Evolutionary conservation across 129 eudicot species (phyloP), one percentile per base, ranked within the genome.

Genomic region (Arctium minus): DNA sequence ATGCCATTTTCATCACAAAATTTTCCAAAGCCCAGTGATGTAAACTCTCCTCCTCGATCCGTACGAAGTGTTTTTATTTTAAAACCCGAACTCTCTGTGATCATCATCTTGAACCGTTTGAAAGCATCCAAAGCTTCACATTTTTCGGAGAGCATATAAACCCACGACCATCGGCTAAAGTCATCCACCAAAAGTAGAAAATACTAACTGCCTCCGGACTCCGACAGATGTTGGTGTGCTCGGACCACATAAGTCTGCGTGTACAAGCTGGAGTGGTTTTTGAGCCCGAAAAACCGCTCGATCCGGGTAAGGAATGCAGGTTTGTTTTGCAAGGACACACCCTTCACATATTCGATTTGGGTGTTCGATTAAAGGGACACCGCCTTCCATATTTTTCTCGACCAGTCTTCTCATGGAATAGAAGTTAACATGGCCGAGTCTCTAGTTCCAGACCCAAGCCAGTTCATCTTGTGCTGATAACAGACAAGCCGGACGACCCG

Each of bases 241-340:
- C 0, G 76, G 84, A 0, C 84, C 81, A n/a, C 71, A 84, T 1
- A 84, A 39, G n/a, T 84, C 81, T 0, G 80, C 12, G 11, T 79
- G 84, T 0, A 84, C 42, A 0, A 79, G 60, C 67, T 79, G 80
- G 3, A 22, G 27, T 22, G 27, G 27, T 22, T 22, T 22, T 22
- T 22, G 27, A 22, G 27, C 27, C 27, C 27, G 27, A 22, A 22
- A 22, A 22, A 22, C 27, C 27, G 27, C 27, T 22, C 27, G 27
- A 22, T 22, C 27, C 0, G 27, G 27, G 27, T 22, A 22, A 22
- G 27, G 27, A 22, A 22, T 22, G 27, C 0, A 0, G 27, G 27
- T 22, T 22, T 22, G 27, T 22, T 22, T 22, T 22, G 27, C 27
- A 22, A 22, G 27, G 27, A 22, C 27, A 22, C 27, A 22, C 27